Evolutionary conservation across 2,329 filamentous ascomycete genomes (phyloP), one percentile per base, ranked within the genome.

Genomic region (Claviceps pazoutovae): DNA sequence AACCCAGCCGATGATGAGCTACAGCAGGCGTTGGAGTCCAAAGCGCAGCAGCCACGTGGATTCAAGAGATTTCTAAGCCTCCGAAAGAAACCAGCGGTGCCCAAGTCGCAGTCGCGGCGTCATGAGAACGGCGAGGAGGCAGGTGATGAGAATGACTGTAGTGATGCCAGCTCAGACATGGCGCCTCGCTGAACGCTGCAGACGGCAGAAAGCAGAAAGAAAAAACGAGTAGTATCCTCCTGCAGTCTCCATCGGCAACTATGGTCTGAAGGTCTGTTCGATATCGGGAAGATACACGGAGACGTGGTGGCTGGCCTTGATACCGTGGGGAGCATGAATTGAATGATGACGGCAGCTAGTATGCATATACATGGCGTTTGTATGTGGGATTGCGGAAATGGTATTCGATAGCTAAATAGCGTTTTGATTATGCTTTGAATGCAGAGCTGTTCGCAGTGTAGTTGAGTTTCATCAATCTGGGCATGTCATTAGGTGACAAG

Each of bases 21-120:
- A 46, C 55, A 37, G 30, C 50, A 51, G 23, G 23, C 54, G 11
- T 54, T 53, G 11, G 19, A 26, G 7, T 46, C 42, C 23, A 58
- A 60, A 36, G 59, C 64, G 4, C 62, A 64, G 26, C 62, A 65
- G 26, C 61, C 66, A 9, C 65, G 60, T 26, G 67, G 68, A 0
- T 66, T 76, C 51, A 73, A 71, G 64, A 67, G 70, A 53, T 59
- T 75, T 39, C 56, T 76, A 21, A 75, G 72, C 57, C 62, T 74
- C 54, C 66, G 65, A 54, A 70, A 65, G 59, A 71, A 69, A 57
- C 52, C 60, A 0, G 56, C 57, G 52, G 59, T 57, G 54, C 48
- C 49, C 4, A 53, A 48, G 26, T 30, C 53, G 49, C 49, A 41
- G 19, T 14, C 34, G 26, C 53, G 55, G 13, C 41, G 51, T 30